These are phyloP conservation scores for Saccharomycopsis capsularis DNA, from an alignment of 805 yeast genomes.

Conservation along the genomic window DNA sequence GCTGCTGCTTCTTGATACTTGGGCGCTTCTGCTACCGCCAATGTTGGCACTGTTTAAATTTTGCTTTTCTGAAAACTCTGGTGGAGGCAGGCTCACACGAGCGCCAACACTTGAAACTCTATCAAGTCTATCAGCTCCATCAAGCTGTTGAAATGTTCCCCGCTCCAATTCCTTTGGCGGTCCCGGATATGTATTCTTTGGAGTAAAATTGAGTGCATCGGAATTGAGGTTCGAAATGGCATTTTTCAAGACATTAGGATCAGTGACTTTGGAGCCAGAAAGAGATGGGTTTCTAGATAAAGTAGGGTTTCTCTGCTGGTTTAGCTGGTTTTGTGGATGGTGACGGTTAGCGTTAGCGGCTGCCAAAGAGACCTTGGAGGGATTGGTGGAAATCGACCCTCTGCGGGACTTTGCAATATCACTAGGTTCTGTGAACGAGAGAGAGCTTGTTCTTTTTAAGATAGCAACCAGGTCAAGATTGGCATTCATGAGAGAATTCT, in stretches of 20 bases:
- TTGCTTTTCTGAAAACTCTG: background rate
- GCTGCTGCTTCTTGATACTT: slow-evolving; percentile 7
- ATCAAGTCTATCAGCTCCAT: too few species aligned
- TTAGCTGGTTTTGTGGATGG: slow-evolving; percentile 14
- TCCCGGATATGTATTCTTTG: background rate
- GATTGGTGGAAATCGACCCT: slow-evolving; percentile 51
- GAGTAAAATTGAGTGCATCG: slow-evolving; percentile 6
- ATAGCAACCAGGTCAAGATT: background rate
- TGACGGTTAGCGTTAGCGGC: slow-evolving; percentile 10
- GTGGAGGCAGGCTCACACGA: too few species aligned
- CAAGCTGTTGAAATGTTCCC: too few species aligned
- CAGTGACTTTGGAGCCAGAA: background rate
- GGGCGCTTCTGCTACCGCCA: background rate
- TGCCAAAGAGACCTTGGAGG: slow-evolving; percentile 34
- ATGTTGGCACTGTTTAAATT: background rate
- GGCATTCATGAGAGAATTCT: background rate
- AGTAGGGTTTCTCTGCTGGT: slow-evolving; percentile 10
- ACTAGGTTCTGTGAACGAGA: slow-evolving; percentile 44
- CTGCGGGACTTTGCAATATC: slow-evolving; percentile 40
- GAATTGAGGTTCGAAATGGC: background rate
- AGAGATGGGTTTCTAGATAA: background rate
- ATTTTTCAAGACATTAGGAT: background rate
- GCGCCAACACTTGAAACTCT: too few species aligned
- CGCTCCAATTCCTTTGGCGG: background rate
- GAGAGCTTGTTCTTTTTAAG: slow-evolving; percentile 23